Base-by-base conservation (phyloP, 345 rosid species). In the Gossypium turneri region DNA sequence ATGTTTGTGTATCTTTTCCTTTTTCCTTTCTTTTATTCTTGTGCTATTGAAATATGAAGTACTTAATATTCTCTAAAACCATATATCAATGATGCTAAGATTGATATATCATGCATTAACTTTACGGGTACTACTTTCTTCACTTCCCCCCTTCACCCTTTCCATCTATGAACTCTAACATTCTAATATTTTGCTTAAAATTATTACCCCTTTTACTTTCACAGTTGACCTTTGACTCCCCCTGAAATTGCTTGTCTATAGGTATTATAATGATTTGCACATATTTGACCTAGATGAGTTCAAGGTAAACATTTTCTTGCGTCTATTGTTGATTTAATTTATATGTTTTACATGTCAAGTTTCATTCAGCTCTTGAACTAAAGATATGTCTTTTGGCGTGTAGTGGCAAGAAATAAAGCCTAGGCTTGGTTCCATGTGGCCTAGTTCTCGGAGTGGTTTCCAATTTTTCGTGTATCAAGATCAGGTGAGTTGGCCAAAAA, bases 321-420 rank as follows among this genome's bases (percentile, higher is more conserved):
- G 55, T 67, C 59, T 66, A 75, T 20, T 52, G 25, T 74, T 61
- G 29, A 27, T 55, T 20, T 34, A 59, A 12, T 74, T 69, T 48
- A n/a, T 45, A 9, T 16, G 20, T 51, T 17, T n/a, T 61, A 59
- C 62, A 17, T 52, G 34, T 73, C 29, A 24, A 73, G 12, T 11
- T 70, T 24, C 72, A 12, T 55, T 68, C 63, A 9, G 10, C 29
- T 65, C 19, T 78, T 43, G 67, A 34, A n/a, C 68, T 80, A 72
- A 52, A 87, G 73, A 64, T 13, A 19, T 66, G 65, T 45, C 29
- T 80, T 78, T 66, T 67, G 63, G 70, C 74, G 66, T 88, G 79
- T 72, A 91, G 98, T 94, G 97, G 98, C 97, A 92, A 92, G 98
- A 94, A 87, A 86, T 94, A 80, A 94, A 94, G 79, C 95, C 97